A percentile compares a stretch with the other conserved stretches of the same genome.
Evolutionary conservation across 2,329 filamentous ascomycete species (phyloP).

Genomic region (Dactylellina parvicollis): DNA sequence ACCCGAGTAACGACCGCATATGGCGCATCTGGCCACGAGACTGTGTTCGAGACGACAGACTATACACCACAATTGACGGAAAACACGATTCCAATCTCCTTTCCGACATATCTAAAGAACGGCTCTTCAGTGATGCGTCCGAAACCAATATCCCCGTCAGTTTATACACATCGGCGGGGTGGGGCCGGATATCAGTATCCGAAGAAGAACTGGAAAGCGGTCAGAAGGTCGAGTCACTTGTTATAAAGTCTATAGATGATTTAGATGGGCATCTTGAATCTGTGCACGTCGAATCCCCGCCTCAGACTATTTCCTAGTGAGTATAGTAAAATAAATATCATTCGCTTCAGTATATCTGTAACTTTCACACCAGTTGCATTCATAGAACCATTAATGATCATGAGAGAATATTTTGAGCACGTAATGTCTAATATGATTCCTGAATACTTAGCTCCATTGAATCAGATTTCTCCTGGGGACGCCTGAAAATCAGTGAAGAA

Average conservation of each 20-base stretch:
- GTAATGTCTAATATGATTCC: neutral
- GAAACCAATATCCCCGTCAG: conserved; percentile 14
- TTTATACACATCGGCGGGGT: conserved; percentile 34
- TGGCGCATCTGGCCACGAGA: conserved; percentile 38
- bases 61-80: conserved; percentile 38
- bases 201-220: conserved; percentile 24
- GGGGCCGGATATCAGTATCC: conserved; percentile 25
- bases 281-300: conserved; percentile 19
- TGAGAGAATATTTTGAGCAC: too few relatives aligned
- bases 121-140: conserved; percentile 23
- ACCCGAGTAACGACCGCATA: conserved; percentile 14
- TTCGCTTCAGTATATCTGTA: neutral
- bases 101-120: conserved; percentile 24
- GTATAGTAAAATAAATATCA: neutral
- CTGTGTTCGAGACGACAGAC: conserved; percentile 33
- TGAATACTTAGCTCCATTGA: conserved; percentile 29
- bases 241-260: conserved; percentile 23
- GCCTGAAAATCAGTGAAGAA: conserved; percentile 34
- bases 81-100: conserved; percentile 38
- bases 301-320: conserved; percentile 45
- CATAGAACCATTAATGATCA: neutral
- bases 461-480: conserved; percentile 23
- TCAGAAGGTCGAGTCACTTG: neutral
- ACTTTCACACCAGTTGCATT: neutral
- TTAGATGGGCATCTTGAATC: conserved; percentile 26